Evolutionary conservation across 2,329 filamentous ascomycete species (phyloP).

Genomic region (Pyricularia grisea): DNA sequence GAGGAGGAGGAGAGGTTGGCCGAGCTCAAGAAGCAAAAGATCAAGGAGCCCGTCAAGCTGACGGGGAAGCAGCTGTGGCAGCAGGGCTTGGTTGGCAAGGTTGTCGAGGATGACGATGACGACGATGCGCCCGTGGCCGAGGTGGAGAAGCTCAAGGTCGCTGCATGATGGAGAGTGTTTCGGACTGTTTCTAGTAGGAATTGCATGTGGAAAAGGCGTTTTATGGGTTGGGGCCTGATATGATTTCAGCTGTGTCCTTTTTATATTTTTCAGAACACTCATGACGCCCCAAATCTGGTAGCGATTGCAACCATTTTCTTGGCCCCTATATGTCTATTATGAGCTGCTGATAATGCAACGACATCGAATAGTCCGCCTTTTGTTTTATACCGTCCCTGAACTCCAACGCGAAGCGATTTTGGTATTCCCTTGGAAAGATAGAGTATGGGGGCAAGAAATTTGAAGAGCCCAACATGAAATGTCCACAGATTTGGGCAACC

Average conservation of each 20-base stretch:
- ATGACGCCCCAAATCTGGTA: neutral
- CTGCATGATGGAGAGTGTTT: conserved; percentile 20
- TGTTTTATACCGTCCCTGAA: too few species aligned
- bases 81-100: conserved; percentile 58
- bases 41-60: conserved; percentile 66
- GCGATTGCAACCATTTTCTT: neutral
- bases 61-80: conserved; percentile 74
- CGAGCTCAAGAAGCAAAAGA: conserved; percentile 69
- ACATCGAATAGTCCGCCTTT: neutral
- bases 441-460: neutral
- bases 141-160: conserved; percentile 64
- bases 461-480: neutral
- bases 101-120: conserved; percentile 57
- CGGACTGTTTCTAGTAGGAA: neutral
- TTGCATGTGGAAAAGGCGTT: neutral
- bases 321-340: neutral
- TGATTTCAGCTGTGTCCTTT: neutral
- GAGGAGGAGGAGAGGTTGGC: conserved; percentile 72
- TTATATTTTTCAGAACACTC: neutral
- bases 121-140: conserved; percentile 56
- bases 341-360: neutral
- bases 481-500: neutral
- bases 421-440: neutral
- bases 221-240: neutral
- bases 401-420: neutral